Percentiles rank a stretch among this genome's conserved stretches.
phyloP scores from a whole-genome alignment of 495 filamentous ascomycete genomes.

The Geoglossum glabrum region DNA sequence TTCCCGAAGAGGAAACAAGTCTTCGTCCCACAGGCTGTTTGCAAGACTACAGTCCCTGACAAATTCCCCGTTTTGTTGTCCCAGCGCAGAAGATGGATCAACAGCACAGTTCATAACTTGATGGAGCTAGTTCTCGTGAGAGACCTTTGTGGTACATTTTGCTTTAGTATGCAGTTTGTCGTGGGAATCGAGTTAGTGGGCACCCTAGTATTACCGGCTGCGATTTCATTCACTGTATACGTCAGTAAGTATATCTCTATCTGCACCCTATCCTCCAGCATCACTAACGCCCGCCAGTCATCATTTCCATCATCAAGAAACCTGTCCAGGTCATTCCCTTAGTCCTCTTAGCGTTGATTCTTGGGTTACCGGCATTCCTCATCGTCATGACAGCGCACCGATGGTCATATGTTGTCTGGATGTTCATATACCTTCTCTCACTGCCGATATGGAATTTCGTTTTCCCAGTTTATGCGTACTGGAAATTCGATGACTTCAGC shows the following conservation, averaged over 20 bases:
- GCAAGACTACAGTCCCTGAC: constrained; percentile 94
- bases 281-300: constrained; percentile 29
- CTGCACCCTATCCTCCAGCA: background rate
- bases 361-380: constrained; percentile 80
- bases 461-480: constrained; percentile 85
- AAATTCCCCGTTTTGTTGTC: constrained; percentile 81
- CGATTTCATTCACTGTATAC: constrained; percentile 93
- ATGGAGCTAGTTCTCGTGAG: constrained; percentile 93
- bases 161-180: constrained; percentile 99
- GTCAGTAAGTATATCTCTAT: constrained; percentile 39
- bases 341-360: constrained; percentile 73
- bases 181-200: constrained; percentile 92
- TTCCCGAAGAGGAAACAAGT: constrained; percentile 99
- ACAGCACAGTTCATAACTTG: constrained; percentile 95
- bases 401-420: constrained; percentile 86
- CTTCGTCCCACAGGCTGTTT: constrained; percentile 94
- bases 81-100: constrained; percentile 95
- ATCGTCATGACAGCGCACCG: constrained; percentile 94
- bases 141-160: constrained; percentile 96
- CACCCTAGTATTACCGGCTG: constrained; percentile 83
- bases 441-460: constrained; percentile 97
- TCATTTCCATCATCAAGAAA: constrained; percentile 63
- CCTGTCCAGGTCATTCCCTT: constrained; percentile 88
- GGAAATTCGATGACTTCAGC: constrained; percentile 99
- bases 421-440: constrained; percentile 85